Evolutionary conservation across 75 land plant species (phyloP), one percentile per base, ranked within the genome.

Genomic region (Chamaecyparis obtusa): DNA sequence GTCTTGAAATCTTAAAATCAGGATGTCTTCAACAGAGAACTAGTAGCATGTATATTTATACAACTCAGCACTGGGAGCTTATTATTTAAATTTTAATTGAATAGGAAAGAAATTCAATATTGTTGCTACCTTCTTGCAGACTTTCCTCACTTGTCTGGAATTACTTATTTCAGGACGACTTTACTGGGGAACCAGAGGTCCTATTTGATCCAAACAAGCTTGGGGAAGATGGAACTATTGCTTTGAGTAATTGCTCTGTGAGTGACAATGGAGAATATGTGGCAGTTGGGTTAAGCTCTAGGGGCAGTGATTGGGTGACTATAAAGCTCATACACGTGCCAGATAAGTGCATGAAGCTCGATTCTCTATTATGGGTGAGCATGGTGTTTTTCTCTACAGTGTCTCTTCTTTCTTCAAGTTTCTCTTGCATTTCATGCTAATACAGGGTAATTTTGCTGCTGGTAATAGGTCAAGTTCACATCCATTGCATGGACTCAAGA

Each of bases 391-490:
- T 30, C 55, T 54, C 36, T 55, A n/a, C 48, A 10, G 3, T 44
- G 46, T 48, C 9, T 41, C 41, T 44, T 24, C 30, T 84, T 51
- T 84, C 85, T n/a, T 17, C 85, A 83, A 78, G 17, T 81, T 44
- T 9, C 21, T 81, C 15, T 81, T 44, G 49, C 27, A 24, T 27
- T 81, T 41, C 9, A 44, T 81, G 83, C 33, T 81, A 44, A 81
- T 81, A 27, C 51, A 43, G 30, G 27, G 44, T 81, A 44, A 0
- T 43, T 39, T 81, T 81, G 49, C 51, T 27, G 10, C 49, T 81
- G 49, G 44, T 10, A 37, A 60, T 94, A 98, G 99, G 99, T 95
- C 4, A 92, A 92, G 67, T 91, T 91, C 56, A 89, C 93, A 43
- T 86, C 87, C 54, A 81, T 92, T 37, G 85, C 93, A 81, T 92